Percentiles rank a stretch among this genome's conserved stretches.
These are phyloP conservation scores for Phytophthora cactorum DNA, from an alignment of 352 stramenopile species.

Conservation along the genomic window DNA sequence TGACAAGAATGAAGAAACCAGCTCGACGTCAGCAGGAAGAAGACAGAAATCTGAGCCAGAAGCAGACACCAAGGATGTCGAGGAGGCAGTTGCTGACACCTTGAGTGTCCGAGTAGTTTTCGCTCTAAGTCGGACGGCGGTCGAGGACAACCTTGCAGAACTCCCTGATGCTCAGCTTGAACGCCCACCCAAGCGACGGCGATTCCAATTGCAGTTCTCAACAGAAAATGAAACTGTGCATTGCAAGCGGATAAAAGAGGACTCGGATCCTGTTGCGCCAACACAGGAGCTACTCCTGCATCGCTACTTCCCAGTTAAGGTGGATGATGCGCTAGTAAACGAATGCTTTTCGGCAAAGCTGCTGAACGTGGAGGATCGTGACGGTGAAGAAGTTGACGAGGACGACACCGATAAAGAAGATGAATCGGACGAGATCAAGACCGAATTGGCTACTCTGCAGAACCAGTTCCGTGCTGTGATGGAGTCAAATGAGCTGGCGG, in stretches of 20 bases:
- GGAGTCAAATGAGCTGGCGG: slow-evolving; percentile 45
- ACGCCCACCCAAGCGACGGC: slow-evolving; percentile 18
- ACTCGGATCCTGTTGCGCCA: slow-evolving; percentile 1
- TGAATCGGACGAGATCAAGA: slow-evolving; percentile 55
- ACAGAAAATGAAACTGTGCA: slow-evolving; percentile 48
- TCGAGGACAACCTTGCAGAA: slow-evolving; percentile 31
- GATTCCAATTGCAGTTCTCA: slow-evolving; percentile 55
- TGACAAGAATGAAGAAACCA: slow-evolving; percentile 33
- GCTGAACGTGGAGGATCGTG: slow-evolving; percentile 44
- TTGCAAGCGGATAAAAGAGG: slow-evolving; percentile 38
- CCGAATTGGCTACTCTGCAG: slow-evolving; percentile 55
- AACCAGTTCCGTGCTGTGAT: slow-evolving; percentile 53
- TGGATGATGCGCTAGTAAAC: slow-evolving; percentile 43
- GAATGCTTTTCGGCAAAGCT: slow-evolving; percentile 47
- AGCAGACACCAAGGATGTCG: slow-evolving; percentile 12
- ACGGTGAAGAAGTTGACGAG: slow-evolving; percentile 50
- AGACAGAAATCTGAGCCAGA: slow-evolving; percentile 24
- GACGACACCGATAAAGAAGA: slow-evolving; percentile 54
- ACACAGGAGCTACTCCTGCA: slow-evolving; percentile 59
- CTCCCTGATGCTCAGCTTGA: slow-evolving; percentile 24
- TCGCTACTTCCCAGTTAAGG: slow-evolving; percentile 62
- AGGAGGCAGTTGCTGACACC: slow-evolving; percentile 8
- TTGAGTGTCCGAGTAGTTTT: slow-evolving; percentile 38
- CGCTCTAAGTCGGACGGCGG: slow-evolving; percentile 20
- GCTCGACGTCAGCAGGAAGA: slow-evolving; percentile 5